A percentile compares a stretch with the other conserved stretches of the same genome.
Conservation (phyloP, 1,284 basidiomycete genomes). For the Coniophora puteana region DNA sequence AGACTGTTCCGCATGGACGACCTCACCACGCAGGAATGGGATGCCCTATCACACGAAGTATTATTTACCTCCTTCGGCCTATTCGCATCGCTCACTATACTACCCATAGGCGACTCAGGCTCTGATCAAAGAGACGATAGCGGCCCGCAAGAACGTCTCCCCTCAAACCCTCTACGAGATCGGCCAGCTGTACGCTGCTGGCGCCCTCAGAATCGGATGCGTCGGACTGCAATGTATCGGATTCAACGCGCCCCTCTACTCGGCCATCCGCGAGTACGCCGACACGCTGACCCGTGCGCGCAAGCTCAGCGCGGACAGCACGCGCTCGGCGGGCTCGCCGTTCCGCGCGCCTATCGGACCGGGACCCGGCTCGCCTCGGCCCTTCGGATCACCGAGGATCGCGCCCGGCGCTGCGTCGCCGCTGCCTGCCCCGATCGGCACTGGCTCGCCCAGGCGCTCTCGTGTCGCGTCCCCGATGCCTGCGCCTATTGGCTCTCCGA, state of each 20-base stretch:
- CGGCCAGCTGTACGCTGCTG: constrained; percentile 63
- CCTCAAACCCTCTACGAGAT: constrained; percentile 74
- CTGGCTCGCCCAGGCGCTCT: too few species aligned
- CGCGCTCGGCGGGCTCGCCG: too few species aligned
- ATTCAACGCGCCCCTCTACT: constrained; percentile 63
- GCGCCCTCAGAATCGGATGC: constrained; percentile 68
- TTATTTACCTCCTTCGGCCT: constrained; percentile 4
- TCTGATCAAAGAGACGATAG: constrained; percentile 66
- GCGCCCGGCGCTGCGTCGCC: too few species aligned
- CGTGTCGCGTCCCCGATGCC: too few species aligned
- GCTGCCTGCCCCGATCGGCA: too few species aligned
- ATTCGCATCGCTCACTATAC: not conserved
- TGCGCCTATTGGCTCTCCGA: too few species aligned
- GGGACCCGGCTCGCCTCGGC: too few species aligned
- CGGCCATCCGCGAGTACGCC: too few species aligned
- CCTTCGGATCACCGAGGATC: too few species aligned
- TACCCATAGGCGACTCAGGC: constrained; percentile 51
- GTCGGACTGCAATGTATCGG: constrained; percentile 71
- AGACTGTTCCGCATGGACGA: constrained; percentile 60
- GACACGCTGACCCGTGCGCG: too few species aligned
- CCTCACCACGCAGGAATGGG: constrained; percentile 64
- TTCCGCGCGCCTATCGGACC: too few species aligned
- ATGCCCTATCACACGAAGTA: constrained; percentile 60
- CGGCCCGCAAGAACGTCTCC: constrained; percentile 66
- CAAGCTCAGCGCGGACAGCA: too few species aligned